These are phyloP conservation scores for Linderniella brevidens DNA, from an alignment of 257 asterid genomes.

Conservation along the genomic window DNA sequence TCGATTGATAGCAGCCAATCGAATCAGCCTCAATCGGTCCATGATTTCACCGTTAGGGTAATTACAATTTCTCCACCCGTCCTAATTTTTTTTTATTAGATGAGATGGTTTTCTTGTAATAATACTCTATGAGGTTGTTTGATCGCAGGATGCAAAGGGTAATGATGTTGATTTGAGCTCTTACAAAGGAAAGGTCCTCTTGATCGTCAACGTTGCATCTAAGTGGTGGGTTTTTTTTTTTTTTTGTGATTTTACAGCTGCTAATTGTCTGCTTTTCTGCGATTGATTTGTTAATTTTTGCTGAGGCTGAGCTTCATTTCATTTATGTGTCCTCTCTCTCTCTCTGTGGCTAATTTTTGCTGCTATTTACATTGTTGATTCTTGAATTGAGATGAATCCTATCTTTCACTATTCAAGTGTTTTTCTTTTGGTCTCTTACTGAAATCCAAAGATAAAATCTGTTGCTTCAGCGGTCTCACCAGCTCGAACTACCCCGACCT, in stretches of 20 bases:
- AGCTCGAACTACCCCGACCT: constrained; percentile 66
- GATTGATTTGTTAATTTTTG: not conserved
- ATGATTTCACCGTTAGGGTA: no score
- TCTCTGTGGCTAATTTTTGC: no score
- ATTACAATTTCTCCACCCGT: no score
- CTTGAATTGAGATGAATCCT: not conserved
- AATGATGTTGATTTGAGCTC: constrained; percentile 50
- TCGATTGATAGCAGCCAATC: no score
- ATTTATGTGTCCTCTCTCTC: no score
- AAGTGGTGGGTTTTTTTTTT: constrained; percentile 37
- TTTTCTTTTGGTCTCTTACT: not conserved
- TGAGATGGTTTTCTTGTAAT: no score
- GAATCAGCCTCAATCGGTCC: no score
- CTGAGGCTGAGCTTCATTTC: not conserved
- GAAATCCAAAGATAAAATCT: not conserved
- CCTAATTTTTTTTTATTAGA: no score
- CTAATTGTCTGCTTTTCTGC: not conserved
- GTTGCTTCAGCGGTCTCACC: constrained; percentile 65
- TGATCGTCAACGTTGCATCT: constrained; percentile 89
- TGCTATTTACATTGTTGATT: not conserved
- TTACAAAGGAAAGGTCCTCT: constrained; percentile 62
- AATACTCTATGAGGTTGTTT: not conserved
- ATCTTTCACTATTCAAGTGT: not conserved
- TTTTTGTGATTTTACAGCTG: not conserved
- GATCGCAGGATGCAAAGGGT: constrained; percentile 58